Evolutionary conservation across 2,329 filamentous ascomycete genomes (phyloP).

Genomic region (Byssochlamys sp.): DNA sequence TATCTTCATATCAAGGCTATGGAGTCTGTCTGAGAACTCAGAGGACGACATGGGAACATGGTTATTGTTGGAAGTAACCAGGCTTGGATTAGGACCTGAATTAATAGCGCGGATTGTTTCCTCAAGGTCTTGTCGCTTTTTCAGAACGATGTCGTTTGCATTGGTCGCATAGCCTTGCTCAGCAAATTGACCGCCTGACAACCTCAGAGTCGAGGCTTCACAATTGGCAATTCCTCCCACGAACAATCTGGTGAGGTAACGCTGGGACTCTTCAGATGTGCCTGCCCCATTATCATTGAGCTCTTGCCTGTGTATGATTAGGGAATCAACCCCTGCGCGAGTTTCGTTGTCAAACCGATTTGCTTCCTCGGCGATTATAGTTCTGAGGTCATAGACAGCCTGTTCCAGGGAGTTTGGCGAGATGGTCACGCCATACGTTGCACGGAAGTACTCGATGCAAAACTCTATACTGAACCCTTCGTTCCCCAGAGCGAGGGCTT

Average conservation of each 20-base stretch:
- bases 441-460: background rate
- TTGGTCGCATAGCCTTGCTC: background rate
- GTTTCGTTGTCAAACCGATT: background rate
- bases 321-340: background rate
- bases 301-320: background rate
- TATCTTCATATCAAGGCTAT: background rate
- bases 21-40: background rate
- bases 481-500: background rate
- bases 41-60: background rate
- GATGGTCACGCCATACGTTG: background rate
- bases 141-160: background rate
- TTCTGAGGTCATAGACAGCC: background rate
- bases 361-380: background rate
- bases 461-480: background rate
- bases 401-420: background rate
- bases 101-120: background rate
- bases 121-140: background rate
- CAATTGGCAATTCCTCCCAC: background rate
- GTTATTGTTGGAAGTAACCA: background rate
- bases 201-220: background rate
- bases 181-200: background rate
- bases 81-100: background rate
- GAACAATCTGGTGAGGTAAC: background rate
- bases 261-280: background rate
- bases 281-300: background rate